These are phyloP conservation scores for Lentinula guzmanii DNA, from an alignment of 768 basidiomycete species.

Conservation along the genomic window DNA sequence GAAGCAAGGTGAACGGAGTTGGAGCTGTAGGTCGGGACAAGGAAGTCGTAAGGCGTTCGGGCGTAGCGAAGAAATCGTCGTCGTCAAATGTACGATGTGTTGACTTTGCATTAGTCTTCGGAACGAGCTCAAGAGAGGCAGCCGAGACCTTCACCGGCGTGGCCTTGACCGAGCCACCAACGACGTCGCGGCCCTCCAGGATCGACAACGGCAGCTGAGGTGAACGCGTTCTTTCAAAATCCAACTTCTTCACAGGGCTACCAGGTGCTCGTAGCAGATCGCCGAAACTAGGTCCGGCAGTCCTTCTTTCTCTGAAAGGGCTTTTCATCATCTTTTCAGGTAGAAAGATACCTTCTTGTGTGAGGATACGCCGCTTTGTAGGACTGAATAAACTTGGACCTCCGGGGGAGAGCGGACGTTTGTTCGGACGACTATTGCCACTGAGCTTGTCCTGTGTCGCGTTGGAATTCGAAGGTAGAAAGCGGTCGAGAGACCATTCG, in stretches of 20 bases:
- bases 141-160: constrained; percentile 13
- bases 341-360: constrained; percentile 42
- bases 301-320: constrained; percentile 25
- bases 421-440: constrained; percentile 32
- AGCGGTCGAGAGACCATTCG: constrained; percentile 55
- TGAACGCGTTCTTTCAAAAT: constrained; percentile 33
- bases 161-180: constrained; percentile 3
- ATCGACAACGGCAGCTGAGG: constrained; percentile 8
- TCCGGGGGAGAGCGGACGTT: constrained; percentile 59
- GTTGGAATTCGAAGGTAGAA: constrained; percentile 32
- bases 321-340: constrained; percentile 31
- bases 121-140: constrained; percentile 23
- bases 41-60: constrained; percentile 9
- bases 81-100: background rate
- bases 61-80: constrained; percentile 18
- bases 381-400: constrained; percentile 47
- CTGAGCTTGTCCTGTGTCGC: constrained; percentile 13
- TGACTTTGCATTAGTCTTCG: constrained; percentile 1
- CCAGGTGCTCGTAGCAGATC: constrained; percentile 34
- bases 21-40: constrained; percentile 8
- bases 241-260: constrained; percentile 46
- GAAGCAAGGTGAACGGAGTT: constrained; percentile 18
- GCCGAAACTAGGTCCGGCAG: constrained; percentile 35
- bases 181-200: background rate
- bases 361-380: constrained; percentile 62